Evolutionary conservation across 2,329 filamentous ascomycete genomes (phyloP), one percentile per base, ranked within the genome.

Genomic region (Graphiopsis chlorocephala): DNA sequence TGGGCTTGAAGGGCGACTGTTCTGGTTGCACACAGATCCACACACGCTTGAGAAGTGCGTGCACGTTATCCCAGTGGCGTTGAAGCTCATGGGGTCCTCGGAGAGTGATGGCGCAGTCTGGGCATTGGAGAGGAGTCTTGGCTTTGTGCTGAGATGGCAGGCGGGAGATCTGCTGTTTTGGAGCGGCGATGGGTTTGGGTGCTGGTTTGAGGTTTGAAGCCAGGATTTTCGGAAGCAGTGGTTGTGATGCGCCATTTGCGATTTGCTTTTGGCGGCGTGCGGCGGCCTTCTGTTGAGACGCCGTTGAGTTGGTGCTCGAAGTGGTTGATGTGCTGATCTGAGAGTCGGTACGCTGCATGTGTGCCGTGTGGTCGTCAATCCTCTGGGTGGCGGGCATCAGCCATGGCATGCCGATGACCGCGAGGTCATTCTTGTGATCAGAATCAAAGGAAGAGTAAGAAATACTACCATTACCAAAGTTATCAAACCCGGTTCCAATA

Each of bases 71-170:
- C 78, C 82, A 68, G 79, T 83, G 81, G 31, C 81, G 76, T 23
- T 79, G 77, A 20, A 83, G 77, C 76, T 97, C 93, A 74, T 96
- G 93, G 26, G 93, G 90, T 62, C 93, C 93, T 35, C 93, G 88
- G 77, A 96, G 96, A 52, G 91, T 92, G 61, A 91, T 85, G 60
- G 84, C 83, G 79, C 92, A 97, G 65, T 85, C 79, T 1, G 78
- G 75, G 75, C 93, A 96, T 73, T 87, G 76, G 90, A 92, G 38
- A 86, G 85, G 66, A 23, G 23, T 33, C n/a, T 55, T 53, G 90
- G 88, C 71, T 86, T 86, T 28, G 90, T 90, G 17, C 90, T 88
- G 79, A 67, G 87, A 84, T 1, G 83, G 81, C 29, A 83, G 79
- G 72, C 86, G 87, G 65, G 81, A 72, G 12, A 61, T 61, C 48